Conservation (phyloP, 768 basidiomycete species). For the Hemileccinum rubropunctum region DNA sequence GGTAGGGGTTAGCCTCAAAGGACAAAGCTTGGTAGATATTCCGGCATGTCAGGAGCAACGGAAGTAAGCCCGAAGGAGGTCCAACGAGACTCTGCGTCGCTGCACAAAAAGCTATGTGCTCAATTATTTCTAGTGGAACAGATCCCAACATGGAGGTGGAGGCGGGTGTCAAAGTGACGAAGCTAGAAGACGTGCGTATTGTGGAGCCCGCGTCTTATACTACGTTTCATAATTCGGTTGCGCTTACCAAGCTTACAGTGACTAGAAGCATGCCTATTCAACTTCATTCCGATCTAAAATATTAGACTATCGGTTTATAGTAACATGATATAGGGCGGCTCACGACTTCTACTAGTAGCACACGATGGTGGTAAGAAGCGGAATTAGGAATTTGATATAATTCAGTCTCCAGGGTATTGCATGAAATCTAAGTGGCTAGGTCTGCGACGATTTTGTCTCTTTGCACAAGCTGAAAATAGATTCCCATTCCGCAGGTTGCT, state of each 20-base stretch:
- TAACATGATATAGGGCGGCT: neutral
- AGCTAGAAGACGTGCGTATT: neutral
- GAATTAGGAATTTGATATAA: neutral
- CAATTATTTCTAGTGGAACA: conserved; percentile 75
- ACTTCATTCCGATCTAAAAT: neutral
- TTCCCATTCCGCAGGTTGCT: conserved; percentile 43
- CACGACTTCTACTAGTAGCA: neutral
- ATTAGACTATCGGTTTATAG: neutral
- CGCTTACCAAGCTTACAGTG: conserved; percentile 5
- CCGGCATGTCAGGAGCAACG: conserved; percentile 53
- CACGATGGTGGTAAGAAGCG: neutral
- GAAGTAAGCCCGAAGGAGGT: conserved; percentile 57
- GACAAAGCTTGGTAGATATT: conserved; percentile 50
- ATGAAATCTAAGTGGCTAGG: neutral
- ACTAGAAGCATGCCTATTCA: neutral
- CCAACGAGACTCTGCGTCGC: conserved; percentile 52
- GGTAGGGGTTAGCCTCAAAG: conserved; percentile 52
- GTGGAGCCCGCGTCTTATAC: neutral
- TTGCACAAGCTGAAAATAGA: conserved; percentile 53
- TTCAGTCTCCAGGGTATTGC: neutral
- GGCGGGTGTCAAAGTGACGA: conserved; percentile 6
- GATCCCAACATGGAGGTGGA: conserved; percentile 35
- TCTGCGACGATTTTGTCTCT: conserved; percentile 24
- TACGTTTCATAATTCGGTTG: neutral
- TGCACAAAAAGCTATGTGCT: conserved; percentile 70